Evolutionary conservation across 140 eudicot species (phyloP).

Genomic region (Senecio squalidus): DNA sequence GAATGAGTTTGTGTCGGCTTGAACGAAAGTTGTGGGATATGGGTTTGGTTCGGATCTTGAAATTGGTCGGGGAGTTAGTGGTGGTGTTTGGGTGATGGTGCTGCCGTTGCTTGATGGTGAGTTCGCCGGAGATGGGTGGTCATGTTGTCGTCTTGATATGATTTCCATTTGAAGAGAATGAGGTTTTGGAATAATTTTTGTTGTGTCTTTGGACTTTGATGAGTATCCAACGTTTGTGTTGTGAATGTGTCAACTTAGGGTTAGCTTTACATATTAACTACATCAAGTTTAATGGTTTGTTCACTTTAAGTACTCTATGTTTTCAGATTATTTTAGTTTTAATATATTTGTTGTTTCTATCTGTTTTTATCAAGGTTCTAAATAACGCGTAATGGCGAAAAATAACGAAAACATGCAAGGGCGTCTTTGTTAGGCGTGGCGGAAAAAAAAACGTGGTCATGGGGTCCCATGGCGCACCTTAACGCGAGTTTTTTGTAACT

Average conservation of each 20-base stretch:
- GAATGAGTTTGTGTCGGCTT: conserved; percentile 73
- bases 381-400: background rate
- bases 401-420: background rate
- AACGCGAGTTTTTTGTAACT: too few relatives aligned
- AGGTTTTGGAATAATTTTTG: conserved; percentile 24
- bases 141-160: conserved; percentile 19
- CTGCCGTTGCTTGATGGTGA: conserved; percentile 41
- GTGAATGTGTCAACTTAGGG: conserved; percentile 35
- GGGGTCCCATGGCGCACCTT: too few relatives aligned
- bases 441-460: too few relatives aligned
- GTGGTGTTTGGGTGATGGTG: conserved; percentile 31
- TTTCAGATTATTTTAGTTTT: background rate
- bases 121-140: conserved; percentile 43
- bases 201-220: conserved; percentile 12
- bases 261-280: conserved; percentile 1
- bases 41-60: conserved; percentile 78
- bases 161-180: conserved; percentile 48
- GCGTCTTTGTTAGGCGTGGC: too few relatives aligned
- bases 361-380: too few relatives aligned
- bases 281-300: background rate
- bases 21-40: conserved; percentile 89
- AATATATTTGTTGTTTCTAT: background rate
- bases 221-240: conserved; percentile 21
- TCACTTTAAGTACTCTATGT: background rate
- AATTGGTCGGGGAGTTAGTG: conserved; percentile 40